phyloP scores from a whole-genome alignment of 306 rosid genomes.

The Amphicarpaea edgeworthii region DNA sequence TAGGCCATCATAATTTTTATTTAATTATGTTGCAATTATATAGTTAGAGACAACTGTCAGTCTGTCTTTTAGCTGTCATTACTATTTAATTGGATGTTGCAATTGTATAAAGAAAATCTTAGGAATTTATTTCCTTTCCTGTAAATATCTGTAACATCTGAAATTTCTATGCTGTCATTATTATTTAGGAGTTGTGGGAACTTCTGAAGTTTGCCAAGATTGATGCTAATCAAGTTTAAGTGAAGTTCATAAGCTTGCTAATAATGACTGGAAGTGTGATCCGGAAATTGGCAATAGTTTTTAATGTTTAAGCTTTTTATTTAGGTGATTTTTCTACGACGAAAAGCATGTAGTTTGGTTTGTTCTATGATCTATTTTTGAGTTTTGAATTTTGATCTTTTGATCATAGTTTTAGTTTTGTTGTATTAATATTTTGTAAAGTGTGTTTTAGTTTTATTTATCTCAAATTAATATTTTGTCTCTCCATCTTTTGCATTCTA shows the following conservation, averaged over 20 bases:
- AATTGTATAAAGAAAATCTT: not conserved
- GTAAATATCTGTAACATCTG: not conserved
- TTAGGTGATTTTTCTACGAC: no score
- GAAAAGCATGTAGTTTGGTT: no score
- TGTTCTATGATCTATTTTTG: no score
- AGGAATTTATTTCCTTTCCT: not conserved
- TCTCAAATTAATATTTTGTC: no score
- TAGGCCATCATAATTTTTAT: not conserved
- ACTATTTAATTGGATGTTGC: not conserved
- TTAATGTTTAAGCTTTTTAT: no score
- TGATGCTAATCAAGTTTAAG: conserved; percentile 26
- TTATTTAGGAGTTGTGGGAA: no score
- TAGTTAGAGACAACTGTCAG: not conserved
- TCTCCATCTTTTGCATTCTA: conserved; percentile 48
- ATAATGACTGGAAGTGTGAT: not conserved
- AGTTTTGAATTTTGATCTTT: no score
- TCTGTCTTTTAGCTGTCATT: no score
- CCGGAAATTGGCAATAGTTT: no score
- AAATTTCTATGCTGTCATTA: not conserved
- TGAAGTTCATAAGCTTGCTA: conserved; percentile 11
- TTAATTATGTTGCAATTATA: not conserved
- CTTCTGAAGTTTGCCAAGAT: conserved; percentile 1
- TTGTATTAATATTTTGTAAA: no score
- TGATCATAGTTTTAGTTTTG: no score
- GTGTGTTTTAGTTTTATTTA: no score